Evolutionary conservation across 208 protist genomes (phyloP).

Genomic region (Acanthamoeba sp.): DNA sequence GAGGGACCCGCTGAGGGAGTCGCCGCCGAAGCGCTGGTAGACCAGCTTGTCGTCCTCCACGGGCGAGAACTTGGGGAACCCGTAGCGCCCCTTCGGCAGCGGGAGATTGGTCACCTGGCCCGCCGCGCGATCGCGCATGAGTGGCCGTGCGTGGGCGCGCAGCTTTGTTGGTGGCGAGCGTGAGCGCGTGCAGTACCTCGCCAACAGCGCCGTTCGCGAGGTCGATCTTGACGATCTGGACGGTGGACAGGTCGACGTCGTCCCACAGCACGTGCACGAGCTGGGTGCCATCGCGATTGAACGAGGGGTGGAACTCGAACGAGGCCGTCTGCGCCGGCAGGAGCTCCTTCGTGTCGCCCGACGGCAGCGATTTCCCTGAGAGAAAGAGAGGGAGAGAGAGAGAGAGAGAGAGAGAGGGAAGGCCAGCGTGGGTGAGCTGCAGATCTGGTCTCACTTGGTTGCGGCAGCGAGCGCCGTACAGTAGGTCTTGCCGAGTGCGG

Average conservation of each 20-base stretch:
- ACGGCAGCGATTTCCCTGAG: background rate
- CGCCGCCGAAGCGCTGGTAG: conserved; percentile 7
- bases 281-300: background rate
- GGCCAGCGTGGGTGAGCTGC: no score
- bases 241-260: background rate
- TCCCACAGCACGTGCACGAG: conserved; percentile 15
- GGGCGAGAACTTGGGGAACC: background rate
- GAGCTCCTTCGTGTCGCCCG: background rate
- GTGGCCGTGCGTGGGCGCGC: no score
- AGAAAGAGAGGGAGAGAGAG: no score
- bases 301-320: conserved; percentile 23
- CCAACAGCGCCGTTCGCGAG: background rate
- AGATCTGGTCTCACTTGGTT: no score
- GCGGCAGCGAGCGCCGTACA: background rate
- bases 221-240: background rate
- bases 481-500: conserved; percentile 29
- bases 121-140: background rate
- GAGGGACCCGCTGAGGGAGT: background rate
- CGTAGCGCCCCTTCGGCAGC: conserved; percentile 15
- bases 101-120: background rate
- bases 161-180: no score
- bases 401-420: no score
- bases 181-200: background rate
- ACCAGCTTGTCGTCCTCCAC: background rate
- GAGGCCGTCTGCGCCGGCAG: background rate